These are phyloP conservation scores for Neurospora sp. DNA, from an alignment of 495 filamentous ascomycete genomes.

Conservation along the genomic window DNA sequence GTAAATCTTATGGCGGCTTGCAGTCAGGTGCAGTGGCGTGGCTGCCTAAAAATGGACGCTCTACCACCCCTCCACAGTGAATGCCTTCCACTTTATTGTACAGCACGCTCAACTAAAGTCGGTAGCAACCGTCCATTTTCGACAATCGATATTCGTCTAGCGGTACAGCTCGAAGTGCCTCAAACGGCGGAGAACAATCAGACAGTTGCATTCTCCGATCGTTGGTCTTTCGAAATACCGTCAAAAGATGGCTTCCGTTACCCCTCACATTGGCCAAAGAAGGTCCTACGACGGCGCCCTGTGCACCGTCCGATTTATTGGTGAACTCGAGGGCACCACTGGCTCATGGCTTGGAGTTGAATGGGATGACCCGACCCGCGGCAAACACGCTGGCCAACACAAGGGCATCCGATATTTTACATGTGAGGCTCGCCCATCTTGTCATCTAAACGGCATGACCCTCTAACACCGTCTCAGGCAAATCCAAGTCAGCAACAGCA, in stretches of 20 bases:
- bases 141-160: neutral
- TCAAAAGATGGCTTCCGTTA: slow-evolving; percentile 7
- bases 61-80: neutral
- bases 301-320: slow-evolving; percentile 81
- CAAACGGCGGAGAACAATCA: neutral
- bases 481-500: slow-evolving; percentile 53
- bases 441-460: neutral
- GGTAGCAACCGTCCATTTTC: neutral
- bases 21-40: neutral
- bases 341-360: slow-evolving; percentile 91
- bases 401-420: slow-evolving; percentile 71
- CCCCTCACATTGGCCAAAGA: slow-evolving; percentile 52
- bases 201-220: no score
- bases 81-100: neutral
- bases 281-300: slow-evolving; percentile 62
- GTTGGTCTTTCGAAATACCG: neutral
- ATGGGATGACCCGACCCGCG: slow-evolving; percentile 80
- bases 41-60: neutral
- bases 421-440: slow-evolving; percentile 42
- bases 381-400: slow-evolving; percentile 83
- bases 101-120: neutral
- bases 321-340: slow-evolving; percentile 60
- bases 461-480: slow-evolving; percentile 34
- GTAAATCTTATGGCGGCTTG: neutral
- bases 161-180: neutral